Conservation (phyloP, 805 yeast genomes). For the Tetrapisispora pingtungensis region DNA sequence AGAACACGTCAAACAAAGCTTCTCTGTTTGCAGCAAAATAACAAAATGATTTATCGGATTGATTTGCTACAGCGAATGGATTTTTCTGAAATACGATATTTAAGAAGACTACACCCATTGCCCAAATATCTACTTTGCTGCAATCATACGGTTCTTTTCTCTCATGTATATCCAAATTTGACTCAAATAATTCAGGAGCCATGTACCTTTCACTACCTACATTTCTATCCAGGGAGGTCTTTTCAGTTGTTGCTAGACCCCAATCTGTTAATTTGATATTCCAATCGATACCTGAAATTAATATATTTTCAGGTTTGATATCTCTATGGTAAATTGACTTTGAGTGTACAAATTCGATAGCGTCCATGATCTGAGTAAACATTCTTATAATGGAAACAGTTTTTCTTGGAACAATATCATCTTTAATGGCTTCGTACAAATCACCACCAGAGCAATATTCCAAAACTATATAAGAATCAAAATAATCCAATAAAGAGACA, state of each 20-base stretch:
- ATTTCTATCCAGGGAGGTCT: slow-evolving; percentile 60
- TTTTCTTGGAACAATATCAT: slow-evolving; percentile 45
- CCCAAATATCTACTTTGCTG: slow-evolving; percentile 80
- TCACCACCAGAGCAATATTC: slow-evolving; percentile 88
- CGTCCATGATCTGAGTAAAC: slow-evolving; percentile 54
- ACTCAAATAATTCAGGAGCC: slow-evolving; percentile 87
- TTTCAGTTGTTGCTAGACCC: slow-evolving; percentile 53
- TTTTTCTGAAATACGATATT: slow-evolving; percentile 82
- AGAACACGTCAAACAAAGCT: slow-evolving; percentile 82
- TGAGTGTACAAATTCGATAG: slow-evolving; percentile 65
- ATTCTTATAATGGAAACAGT: slow-evolving; percentile 42
- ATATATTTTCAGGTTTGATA: slow-evolving; percentile 69
- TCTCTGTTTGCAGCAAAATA: slow-evolving; percentile 84
- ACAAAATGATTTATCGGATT: slow-evolving; percentile 69
- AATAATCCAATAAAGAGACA: slow-evolving; percentile 49
- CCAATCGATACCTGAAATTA: slow-evolving; percentile 45
- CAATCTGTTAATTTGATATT: slow-evolving; percentile 60
- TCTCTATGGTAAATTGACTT: slow-evolving; percentile 71
- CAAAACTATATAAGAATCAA: slow-evolving; percentile 61
- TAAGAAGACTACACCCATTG: slow-evolving; percentile 72
- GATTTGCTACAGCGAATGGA: slow-evolving; percentile 75
- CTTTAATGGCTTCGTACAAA: slow-evolving; percentile 66
- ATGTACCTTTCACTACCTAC: slow-evolving; percentile 86
- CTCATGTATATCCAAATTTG: slow-evolving; percentile 28
- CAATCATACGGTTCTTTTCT: slow-evolving; percentile 58